These are phyloP conservation scores for Plasmodium knowlesi DNA, from an alignment of 169 alveolate species.

Conservation along the genomic window DNA sequence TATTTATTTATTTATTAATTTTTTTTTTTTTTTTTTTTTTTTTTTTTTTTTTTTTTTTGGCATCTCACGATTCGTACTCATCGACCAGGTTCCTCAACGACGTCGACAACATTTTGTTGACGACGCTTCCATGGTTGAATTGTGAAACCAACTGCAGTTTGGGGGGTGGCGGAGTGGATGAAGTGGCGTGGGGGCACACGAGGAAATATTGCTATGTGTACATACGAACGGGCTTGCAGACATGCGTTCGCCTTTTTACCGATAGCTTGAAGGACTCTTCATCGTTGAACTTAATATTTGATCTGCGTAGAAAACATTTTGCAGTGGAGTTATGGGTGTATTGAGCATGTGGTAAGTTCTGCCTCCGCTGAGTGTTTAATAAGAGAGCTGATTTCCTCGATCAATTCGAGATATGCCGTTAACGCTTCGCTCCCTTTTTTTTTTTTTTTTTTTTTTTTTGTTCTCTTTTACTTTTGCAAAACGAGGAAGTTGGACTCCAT, in stretches of 20 bases:
- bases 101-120: constrained; percentile 38
- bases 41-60: neutral
- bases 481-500: constrained; percentile 43
- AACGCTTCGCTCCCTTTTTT: neutral
- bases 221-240: neutral
- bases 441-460: neutral
- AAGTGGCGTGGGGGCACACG: neutral
- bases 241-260: neutral
- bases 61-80: neutral
- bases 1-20: neutral
- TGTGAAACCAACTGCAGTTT: constrained; percentile 16
- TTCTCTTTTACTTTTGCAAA: constrained; percentile 17
- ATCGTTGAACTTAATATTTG: constrained; percentile 39
- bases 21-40: neutral
- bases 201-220: neutral
- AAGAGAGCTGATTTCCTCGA: neutral
- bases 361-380: neutral
- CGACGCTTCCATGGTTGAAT: constrained; percentile 56
- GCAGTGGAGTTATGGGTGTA: neutral
- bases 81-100: constrained; percentile 16
- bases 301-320: constrained; percentile 6
- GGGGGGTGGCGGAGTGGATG: neutral
- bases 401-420: neutral
- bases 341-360: neutral
- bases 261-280: constrained; percentile 59